Evolutionary conservation across 305 asterid genomes (phyloP), one percentile per base, ranked within the genome.

Genomic region (Nicotiana rustica): DNA sequence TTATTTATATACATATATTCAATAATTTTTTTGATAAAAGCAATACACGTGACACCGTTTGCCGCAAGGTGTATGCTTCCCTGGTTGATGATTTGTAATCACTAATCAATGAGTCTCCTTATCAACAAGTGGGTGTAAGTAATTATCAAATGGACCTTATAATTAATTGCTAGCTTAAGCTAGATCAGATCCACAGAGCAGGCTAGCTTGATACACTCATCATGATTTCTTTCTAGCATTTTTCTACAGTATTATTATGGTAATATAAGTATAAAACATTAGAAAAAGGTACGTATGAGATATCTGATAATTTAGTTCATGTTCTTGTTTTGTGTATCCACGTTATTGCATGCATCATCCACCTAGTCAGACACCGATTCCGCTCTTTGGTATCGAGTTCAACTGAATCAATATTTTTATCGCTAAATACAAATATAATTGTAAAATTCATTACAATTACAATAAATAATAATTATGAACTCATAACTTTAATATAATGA

Each of bases 291-390:
- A 29, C 36, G 15, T 29, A 29, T 18, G 4, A 33, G 35, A n/a
- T 78, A 60, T 65, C 5, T 65, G 35, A 18, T 65, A 18, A 19
- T 59, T 78, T 59, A 59, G 49, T 60, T 44, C 49, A 44, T 78
- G 67, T 12, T 78, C 67, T 78, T 57, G 52, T 59, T 78, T 60
- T 60, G 56, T 60, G 56, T 49, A 73, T 78, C 59, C 82, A 78
- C 82, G 68, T 36, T 78, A n/a, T 18, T 35, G 69, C 56, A 29
- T 25, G 66, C 68, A 77, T 33, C 78, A 36, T 77, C 67, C 31
- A 77, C 52, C 33, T 3, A 4, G 36, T 33, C 36, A 33, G 36
- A 33, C 36, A 4, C 36, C 5, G 36, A 33, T 33, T 4, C 0
- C 0, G 36, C 5, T 4, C 5, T 33, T 33, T 3, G 36, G 0